phyloP scores from a whole-genome alignment of 192 early-diverging fungal genomes.

The Backusella morwellensis region DNA sequence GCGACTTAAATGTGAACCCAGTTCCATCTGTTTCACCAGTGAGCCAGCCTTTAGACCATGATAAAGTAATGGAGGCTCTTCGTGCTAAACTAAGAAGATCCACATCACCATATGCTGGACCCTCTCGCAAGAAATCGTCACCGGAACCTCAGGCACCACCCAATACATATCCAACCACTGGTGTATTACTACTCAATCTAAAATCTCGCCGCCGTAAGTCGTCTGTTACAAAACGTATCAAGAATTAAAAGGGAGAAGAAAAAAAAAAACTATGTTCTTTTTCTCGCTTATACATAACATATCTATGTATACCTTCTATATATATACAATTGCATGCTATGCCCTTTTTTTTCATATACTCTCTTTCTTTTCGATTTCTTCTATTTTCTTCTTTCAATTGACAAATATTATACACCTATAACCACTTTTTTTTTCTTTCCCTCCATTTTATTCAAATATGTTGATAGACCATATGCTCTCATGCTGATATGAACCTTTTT shows the following conservation, averaged over 20 bases:
- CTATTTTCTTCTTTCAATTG: background rate
- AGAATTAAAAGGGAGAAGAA: background rate
- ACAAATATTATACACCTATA: background rate
- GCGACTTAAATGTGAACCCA: background rate
- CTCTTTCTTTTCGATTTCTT: background rate
- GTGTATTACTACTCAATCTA: constrained; percentile 5
- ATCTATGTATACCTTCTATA: background rate
- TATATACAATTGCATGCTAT: constrained; percentile 2
- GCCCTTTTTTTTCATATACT: background rate
- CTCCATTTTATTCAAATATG: background rate
- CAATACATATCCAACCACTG: constrained; percentile 11
- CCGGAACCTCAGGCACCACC: background rate
- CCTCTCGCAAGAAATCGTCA: background rate
- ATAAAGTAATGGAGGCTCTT: constrained; percentile 6
- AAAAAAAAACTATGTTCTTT: background rate
- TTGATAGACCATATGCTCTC: background rate
- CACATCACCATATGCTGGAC: background rate
- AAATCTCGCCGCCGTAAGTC: constrained; percentile 6
- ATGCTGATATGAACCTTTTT: background rate
- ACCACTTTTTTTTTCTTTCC: background rate
- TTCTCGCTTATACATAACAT: background rate
- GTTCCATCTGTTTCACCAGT: background rate
- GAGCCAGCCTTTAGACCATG: background rate
- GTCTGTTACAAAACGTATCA: background rate
- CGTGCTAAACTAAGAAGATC: constrained; percentile 11